These are phyloP conservation scores for Kwoniella sp. DNA, from an alignment of 768 basidiomycete species.

Conservation along the genomic window DNA sequence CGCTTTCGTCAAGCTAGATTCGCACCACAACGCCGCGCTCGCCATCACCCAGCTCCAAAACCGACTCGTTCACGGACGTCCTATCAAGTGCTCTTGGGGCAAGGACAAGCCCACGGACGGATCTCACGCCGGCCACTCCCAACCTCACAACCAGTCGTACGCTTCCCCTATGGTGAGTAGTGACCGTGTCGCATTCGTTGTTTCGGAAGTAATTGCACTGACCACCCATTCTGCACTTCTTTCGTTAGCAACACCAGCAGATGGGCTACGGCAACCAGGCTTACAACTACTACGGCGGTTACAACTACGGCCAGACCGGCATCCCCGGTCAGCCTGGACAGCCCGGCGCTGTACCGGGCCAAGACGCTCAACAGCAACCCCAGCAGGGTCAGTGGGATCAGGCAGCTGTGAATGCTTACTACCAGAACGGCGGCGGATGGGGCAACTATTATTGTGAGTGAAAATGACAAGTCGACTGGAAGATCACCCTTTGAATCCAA, in stretches of 20 bases:
- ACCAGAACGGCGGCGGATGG: conserved; percentile 40
- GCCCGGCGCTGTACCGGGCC: conserved; percentile 14
- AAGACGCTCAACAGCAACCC: conserved; percentile 7
- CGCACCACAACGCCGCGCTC: conserved; percentile 96
- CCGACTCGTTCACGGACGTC: conserved; percentile 93
- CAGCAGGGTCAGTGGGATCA: conserved; percentile 36
- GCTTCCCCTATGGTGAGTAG: conserved; percentile 77
- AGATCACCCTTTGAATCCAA: background rate
- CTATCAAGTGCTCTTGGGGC: conserved; percentile 99
- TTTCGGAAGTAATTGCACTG: conserved; percentile 33
- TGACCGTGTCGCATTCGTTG: conserved; percentile 69
- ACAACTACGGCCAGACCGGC: conserved; percentile 43
- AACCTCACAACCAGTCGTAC: conserved; percentile 46
- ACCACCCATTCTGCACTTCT: conserved; percentile 58
- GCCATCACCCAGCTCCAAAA: conserved; percentile 97
- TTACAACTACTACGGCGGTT: conserved; percentile 46
- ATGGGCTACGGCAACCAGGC: conserved; percentile 34
- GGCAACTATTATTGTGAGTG: conserved; percentile 44
- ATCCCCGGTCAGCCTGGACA: conserved; percentile 47
- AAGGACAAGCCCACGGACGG: conserved; percentile 66
- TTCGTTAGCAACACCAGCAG: conserved; percentile 16
- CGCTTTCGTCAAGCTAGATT: conserved; percentile 97
- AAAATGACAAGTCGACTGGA: too few relatives aligned
- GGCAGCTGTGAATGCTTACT: conserved; percentile 36
- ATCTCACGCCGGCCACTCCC: conserved; percentile 68